Percentiles rank a stretch among this genome's conserved stretches.
phyloP scores from a whole-genome alignment of 2,329 filamentous ascomycete genomes.

The Stagonosporopsis rhizophila region DNA sequence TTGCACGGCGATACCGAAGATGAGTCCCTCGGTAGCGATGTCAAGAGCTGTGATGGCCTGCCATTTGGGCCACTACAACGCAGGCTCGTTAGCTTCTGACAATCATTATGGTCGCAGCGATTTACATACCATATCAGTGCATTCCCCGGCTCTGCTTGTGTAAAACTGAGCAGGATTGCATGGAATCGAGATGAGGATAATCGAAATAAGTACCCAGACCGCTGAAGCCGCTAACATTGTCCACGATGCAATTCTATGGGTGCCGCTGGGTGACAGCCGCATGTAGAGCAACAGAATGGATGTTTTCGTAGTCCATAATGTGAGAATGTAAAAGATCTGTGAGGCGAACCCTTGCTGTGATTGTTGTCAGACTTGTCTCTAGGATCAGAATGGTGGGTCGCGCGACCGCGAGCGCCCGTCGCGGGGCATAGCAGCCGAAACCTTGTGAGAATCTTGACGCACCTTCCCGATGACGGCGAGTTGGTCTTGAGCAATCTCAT shows the following conservation, averaged over 20 bases:
- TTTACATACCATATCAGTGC: conserved; percentile 32
- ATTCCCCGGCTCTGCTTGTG: conserved; percentile 20
- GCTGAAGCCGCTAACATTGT: conserved; percentile 26
- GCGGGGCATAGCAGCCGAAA: conserved; percentile 19
- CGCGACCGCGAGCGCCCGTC: conserved; percentile 2
- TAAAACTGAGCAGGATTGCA: conserved; percentile 36
- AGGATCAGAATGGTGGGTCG: conserved; percentile 6
- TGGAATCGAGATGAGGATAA: conserved; percentile 35
- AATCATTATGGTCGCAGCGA: too few relatives aligned
- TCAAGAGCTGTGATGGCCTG: conserved; percentile 37
- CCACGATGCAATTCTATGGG: conserved; percentile 32
- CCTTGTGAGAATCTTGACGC: conserved; percentile 11
- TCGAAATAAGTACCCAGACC: conserved; percentile 33
- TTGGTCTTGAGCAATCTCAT: conserved; percentile 22
- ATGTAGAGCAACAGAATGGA: conserved; percentile 40
- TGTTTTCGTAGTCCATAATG: conserved; percentile 38
- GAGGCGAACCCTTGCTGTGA: conserved; percentile 39
- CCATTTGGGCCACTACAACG: conserved; percentile 39
- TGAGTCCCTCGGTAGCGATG: conserved; percentile 36
- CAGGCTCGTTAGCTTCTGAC: conserved; percentile 4
- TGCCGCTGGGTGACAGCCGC: conserved; percentile 34
- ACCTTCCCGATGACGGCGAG: conserved; percentile 37
- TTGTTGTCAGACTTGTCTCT: conserved; percentile 20
- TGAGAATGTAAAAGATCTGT: conserved; percentile 41
- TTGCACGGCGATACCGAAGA: conserved; percentile 38